Evolutionary conservation across 2,329 filamentous ascomycete species (phyloP).

Genomic region (Diaporthe capsici): DNA sequence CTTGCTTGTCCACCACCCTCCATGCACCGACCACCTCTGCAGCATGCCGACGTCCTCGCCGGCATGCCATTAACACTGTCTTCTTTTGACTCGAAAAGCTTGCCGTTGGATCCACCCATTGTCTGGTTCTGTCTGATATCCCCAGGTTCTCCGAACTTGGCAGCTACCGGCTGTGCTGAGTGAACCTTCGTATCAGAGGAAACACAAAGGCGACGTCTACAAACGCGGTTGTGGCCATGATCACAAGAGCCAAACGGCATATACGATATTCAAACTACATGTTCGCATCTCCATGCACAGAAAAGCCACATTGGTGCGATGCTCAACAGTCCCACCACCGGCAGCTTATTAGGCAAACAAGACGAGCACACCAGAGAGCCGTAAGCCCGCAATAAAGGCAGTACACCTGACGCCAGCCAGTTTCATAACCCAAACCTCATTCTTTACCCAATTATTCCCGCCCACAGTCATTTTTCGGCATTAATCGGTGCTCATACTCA

Average conservation of each 20-base stretch:
- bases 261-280: slow-evolving; percentile 22
- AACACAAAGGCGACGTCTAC: slow-evolving; percentile 12
- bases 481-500: no score
- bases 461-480: background rate
- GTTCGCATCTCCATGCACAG: slow-evolving; percentile 25
- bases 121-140: background rate
- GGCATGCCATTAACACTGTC: no score
- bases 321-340: slow-evolving; percentile 11
- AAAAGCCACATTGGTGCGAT: slow-evolving; percentile 14
- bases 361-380: background rate
- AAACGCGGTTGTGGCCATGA: slow-evolving; percentile 28
- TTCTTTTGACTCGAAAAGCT: background rate
- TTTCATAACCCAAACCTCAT: background rate
- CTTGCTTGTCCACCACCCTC: background rate
- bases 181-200: background rate
- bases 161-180: background rate
- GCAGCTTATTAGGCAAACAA: slow-evolving; percentile 38
- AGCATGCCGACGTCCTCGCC: background rate
- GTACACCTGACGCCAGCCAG: slow-evolving; percentile 4
- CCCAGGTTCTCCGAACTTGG: background rate
- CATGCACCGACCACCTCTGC: slow-evolving; percentile 5
- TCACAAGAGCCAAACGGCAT: slow-evolving; percentile 22
- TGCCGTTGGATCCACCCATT: background rate
- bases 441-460: background rate
- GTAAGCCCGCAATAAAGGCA: background rate